Evolutionary conservation across 1,139 yeast species (phyloP).

Genomic region (Scheffersomyces lignicola): DNA sequence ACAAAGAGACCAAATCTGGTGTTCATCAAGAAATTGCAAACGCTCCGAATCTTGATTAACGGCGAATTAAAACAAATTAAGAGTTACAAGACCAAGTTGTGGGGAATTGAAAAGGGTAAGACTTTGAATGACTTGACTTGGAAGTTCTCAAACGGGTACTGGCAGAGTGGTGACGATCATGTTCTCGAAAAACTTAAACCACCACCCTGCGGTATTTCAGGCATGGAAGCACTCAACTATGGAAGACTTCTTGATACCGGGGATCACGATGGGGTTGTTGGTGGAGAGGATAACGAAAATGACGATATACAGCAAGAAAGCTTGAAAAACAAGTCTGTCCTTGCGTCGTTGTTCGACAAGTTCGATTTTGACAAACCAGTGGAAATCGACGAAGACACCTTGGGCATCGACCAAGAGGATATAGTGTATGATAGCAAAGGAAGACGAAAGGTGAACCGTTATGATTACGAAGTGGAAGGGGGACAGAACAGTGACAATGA

Average conservation of each 20-base stretch:
- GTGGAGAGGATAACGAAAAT: constrained; percentile 24
- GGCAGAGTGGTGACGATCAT: constrained; percentile 86
- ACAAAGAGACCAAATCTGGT: constrained; percentile 44
- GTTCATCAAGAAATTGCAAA: constrained; percentile 49
- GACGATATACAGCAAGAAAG: constrained; percentile 31
- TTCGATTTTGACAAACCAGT: constrained; percentile 66
- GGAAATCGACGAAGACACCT: constrained; percentile 47
- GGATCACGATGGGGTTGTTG: constrained; percentile 20
- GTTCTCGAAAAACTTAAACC: constrained; percentile 51
- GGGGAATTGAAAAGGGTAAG: constrained; percentile 83
- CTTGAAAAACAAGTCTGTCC: constrained; percentile 41
- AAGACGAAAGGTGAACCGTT: constrained; percentile 30
- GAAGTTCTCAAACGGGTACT: constrained; percentile 61
- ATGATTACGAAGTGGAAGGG: constrained; percentile 42
- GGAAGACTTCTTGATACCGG: constrained; percentile 21
- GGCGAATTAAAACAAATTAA: constrained; percentile 60
- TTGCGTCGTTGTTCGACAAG: constrained; percentile 51
- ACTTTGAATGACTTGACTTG: constrained; percentile 61
- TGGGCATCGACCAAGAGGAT: constrained; percentile 36
- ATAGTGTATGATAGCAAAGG: constrained; percentile 53
- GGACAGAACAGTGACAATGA: constrained; percentile 19
- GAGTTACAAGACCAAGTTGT: constrained; percentile 70
- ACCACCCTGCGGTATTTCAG: constrained; percentile 24
- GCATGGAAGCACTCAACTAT: constrained; percentile 19
- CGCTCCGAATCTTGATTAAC: constrained; percentile 64